These are phyloP conservation scores for Fusarium fujikuroi DNA, from an alignment of 2,329 filamentous ascomycete genomes.

Conservation along the genomic window DNA sequence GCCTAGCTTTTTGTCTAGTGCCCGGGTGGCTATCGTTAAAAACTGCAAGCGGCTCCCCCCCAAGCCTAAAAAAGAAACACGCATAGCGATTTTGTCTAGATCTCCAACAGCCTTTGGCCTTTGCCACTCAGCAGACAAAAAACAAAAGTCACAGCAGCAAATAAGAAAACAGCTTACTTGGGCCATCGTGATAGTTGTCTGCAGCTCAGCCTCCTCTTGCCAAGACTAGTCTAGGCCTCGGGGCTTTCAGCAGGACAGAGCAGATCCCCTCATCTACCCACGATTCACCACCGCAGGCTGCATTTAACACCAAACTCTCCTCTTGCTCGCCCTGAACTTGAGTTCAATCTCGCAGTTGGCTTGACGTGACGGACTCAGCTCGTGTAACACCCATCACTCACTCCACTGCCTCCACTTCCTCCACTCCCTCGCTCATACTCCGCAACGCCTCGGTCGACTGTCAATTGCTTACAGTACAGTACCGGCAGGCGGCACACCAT, in stretches of 20 bases:
- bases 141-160: conserved; percentile 4
- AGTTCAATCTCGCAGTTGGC: conserved; percentile 3
- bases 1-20: conserved; percentile 18
- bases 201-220: conserved; percentile 34
- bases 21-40: conserved; percentile 36
- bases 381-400: conserved; percentile 32
- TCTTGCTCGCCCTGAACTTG: conserved; percentile 12
- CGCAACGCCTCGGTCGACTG: conserved; percentile 29
- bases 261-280: conserved; percentile 13
- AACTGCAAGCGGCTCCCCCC: conserved; percentile 39
- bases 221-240: conserved; percentile 31
- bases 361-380: conserved; percentile 34
- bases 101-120: conserved; percentile 21
- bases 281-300: conserved; percentile 17
- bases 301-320: conserved; percentile 34
- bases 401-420: conserved; percentile 32
- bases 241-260: conserved; percentile 25
- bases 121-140: conserved; percentile 32
- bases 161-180: background rate
- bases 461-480: conserved; percentile 12
- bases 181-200: conserved; percentile 15
- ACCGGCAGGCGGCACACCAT: conserved; percentile 12
- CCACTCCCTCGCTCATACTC: conserved; percentile 26
- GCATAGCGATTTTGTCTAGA: conserved; percentile 23
- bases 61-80: conserved; percentile 40